phyloP scores from a whole-genome alignment of 768 basidiomycete species.

The Termitomyces eurrhizus region DNA sequence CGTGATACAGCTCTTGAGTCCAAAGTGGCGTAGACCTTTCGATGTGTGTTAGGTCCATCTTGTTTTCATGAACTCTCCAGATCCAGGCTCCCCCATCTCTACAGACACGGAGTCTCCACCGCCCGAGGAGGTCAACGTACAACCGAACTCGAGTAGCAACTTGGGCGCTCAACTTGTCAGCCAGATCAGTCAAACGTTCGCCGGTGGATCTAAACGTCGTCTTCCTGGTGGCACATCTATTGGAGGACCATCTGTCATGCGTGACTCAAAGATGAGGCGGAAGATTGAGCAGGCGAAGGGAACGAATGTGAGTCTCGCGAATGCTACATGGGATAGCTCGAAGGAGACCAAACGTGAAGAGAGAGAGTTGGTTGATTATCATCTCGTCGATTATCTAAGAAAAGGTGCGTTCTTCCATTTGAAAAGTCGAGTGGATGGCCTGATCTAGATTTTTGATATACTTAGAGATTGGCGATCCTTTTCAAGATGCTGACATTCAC shows the following conservation, averaged over 20 bases:
- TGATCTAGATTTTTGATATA: constrained; percentile 2
- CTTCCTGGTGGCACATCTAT: constrained; percentile 44
- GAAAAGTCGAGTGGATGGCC: neutral
- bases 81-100: constrained; percentile 36
- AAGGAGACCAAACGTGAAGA: constrained; percentile 49
- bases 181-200: constrained; percentile 31
- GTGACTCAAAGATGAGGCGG: constrained; percentile 49
- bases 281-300: constrained; percentile 37
- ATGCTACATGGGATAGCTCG: constrained; percentile 21
- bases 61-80: constrained; percentile 36
- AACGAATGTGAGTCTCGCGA: constrained; percentile 15
- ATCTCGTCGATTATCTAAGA: constrained; percentile 48
- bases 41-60: neutral
- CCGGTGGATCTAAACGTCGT: constrained; percentile 42
- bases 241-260: constrained; percentile 35
- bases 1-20: neutral
- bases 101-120: constrained; percentile 41
- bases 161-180: constrained; percentile 20
- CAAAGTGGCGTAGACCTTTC: neutral
- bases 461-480: constrained; percentile 55
- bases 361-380: constrained; percentile 49
- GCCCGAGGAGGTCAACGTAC: constrained; percentile 32
- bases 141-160: constrained; percentile 13
- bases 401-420: constrained; percentile 36
- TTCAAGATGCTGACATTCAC: constrained; percentile 34